Percentiles rank a stretch among this genome's conserved stretches.
Evolutionary conservation across 2,329 filamentous ascomycete genomes (phyloP).

Genomic region (Orbilia oligospora): DNA sequence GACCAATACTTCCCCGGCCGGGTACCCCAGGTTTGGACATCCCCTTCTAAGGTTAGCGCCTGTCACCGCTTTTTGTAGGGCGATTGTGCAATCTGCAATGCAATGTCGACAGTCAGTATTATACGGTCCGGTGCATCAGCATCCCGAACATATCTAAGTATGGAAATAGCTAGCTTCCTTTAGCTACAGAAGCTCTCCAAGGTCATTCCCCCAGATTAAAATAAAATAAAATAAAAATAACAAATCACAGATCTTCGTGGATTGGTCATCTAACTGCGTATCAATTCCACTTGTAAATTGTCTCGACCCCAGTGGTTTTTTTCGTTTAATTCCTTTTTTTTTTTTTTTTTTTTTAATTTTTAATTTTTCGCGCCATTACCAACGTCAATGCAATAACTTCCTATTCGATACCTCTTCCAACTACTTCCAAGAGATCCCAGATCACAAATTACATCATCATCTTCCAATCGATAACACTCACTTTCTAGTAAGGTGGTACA

Average conservation of each 20-base stretch:
- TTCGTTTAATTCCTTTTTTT: no score
- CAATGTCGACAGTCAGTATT: constrained; percentile 9
- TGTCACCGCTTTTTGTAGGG: constrained; percentile 3
- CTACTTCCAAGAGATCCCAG: constrained; percentile 7
- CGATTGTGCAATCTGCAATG: constrained; percentile 26
- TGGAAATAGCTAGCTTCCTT: constrained; percentile 7
- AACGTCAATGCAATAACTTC: constrained; percentile 15
- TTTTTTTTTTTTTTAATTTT: no score
- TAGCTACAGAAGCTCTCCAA: background rate
- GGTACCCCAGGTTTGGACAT: background rate
- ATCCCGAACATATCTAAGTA: constrained; percentile 12
- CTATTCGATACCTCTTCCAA: constrained; percentile 5
- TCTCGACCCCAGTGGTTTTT: background rate
- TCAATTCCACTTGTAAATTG: constrained; percentile 15
- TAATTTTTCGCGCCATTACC: no score
- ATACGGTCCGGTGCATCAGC: constrained; percentile 17
- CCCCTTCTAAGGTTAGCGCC: background rate
- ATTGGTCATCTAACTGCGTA: constrained; percentile 11
- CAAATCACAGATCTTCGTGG: constrained; percentile 17
- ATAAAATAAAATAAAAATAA: background rate
- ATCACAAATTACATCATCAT: constrained; percentile 7
- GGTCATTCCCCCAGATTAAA: background rate
- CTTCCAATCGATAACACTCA: constrained; percentile 22
- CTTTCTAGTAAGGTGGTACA: constrained; percentile 15
- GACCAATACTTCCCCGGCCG: background rate